These are phyloP conservation scores for Trichothecium roseum DNA, from an alignment of 2,329 filamentous ascomycete species.

Conservation along the genomic window DNA sequence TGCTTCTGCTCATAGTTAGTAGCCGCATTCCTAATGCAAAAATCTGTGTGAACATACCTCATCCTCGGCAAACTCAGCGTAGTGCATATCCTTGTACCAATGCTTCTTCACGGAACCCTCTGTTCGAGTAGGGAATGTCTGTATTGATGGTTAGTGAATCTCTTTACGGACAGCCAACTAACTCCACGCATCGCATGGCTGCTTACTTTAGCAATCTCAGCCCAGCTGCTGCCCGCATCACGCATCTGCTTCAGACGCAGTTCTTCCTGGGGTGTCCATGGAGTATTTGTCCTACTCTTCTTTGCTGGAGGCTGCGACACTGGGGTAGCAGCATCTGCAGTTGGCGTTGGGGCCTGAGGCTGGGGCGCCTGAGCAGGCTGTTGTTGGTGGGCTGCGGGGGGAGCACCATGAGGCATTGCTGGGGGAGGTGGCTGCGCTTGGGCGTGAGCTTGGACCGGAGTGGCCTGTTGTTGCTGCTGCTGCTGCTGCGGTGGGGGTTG, in stretches of 20 bases:
- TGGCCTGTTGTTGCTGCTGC: slow-evolving; percentile 1
- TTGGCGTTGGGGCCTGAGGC: slow-evolving; percentile 1
- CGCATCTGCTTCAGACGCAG: slow-evolving; percentile 87
- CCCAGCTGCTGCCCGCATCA: slow-evolving; percentile 89
- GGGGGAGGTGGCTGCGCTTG: slow-evolving; percentile 12
- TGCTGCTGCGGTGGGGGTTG: not conserved
- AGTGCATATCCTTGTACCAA: slow-evolving; percentile 99
- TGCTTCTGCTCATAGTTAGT: slow-evolving; percentile 45
- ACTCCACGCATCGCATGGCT: slow-evolving; percentile 10
- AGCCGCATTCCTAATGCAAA: not conserved
- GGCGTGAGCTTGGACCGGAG: slow-evolving; percentile 9
- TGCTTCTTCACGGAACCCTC: slow-evolving; percentile 99
- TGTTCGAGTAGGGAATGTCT: slow-evolving; percentile 87
- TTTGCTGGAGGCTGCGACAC: slow-evolving; percentile 52
- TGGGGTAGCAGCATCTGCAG: not conserved
- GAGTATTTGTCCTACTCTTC: slow-evolving; percentile 96
- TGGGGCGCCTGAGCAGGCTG: slow-evolving; percentile 16
- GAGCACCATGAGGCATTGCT: slow-evolving; percentile 1
- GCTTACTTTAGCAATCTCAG: slow-evolving; percentile 98
- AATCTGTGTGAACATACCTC: slow-evolving; percentile 53
- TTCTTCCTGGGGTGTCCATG: slow-evolving; percentile 94
- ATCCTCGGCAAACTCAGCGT: slow-evolving; percentile 95
- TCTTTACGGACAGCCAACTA: not conserved
- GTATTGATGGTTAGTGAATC: slow-evolving; percentile 3
- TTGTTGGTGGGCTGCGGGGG: not conserved